phyloP scores from a whole-genome alignment of 2,329 filamentous ascomycete species.

The Exophiala xenobiotica region DNA sequence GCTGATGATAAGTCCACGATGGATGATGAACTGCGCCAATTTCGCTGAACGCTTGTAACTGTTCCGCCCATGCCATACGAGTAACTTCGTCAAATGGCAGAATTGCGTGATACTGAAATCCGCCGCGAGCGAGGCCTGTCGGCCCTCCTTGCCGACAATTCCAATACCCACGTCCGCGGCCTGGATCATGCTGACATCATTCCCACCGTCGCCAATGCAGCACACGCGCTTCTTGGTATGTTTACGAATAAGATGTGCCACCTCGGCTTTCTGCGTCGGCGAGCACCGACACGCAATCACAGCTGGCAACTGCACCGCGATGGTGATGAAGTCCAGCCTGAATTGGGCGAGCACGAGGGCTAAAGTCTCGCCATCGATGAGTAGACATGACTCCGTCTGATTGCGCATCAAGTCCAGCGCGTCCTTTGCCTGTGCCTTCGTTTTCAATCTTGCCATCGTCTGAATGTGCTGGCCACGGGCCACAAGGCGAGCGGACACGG shows the following conservation, averaged over 20 bases:
- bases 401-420: constrained; percentile 83
- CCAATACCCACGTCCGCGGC: constrained; percentile 96
- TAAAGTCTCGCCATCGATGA: constrained; percentile 93
- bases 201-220: constrained; percentile 96
- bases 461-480: constrained; percentile 93
- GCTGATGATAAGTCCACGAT: constrained; percentile 89
- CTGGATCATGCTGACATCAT: constrained; percentile 99
- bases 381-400: constrained; percentile 80
- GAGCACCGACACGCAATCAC: constrained; percentile 97
- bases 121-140: constrained; percentile 89
- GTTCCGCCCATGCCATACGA: constrained; percentile 99
- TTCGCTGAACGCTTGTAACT: constrained; percentile 96
- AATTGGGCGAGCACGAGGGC: constrained; percentile 80
- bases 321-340: constrained; percentile 78
- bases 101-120: constrained; percentile 98
- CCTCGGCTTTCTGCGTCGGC: constrained; percentile 92
- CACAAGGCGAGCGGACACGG: constrained; percentile 90
- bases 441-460: constrained; percentile 80
- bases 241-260: constrained; percentile 84
- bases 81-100: constrained; percentile 86
- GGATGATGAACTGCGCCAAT: constrained; percentile 95
- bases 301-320: constrained; percentile 82
- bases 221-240: constrained; percentile 94
- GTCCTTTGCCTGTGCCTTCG: constrained; percentile 81
- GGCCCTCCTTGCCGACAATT: constrained; percentile 96